These are phyloP conservation scores for Agaricales sp. DNA, from an alignment of 1,284 basidiomycete genomes.

Conservation along the genomic window DNA sequence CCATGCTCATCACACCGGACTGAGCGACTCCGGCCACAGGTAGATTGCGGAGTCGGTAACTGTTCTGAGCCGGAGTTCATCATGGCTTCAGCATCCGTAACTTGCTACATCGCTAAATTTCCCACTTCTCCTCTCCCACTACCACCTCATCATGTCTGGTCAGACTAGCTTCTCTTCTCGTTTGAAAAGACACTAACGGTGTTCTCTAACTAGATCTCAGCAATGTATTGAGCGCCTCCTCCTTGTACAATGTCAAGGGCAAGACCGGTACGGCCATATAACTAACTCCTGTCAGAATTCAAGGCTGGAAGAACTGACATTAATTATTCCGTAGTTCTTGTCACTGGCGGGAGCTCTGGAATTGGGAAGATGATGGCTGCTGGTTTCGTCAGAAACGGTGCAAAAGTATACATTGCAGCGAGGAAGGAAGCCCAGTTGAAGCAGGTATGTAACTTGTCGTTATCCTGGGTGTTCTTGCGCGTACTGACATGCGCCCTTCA, in stretches of 20 bases:
- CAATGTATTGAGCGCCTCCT: slow-evolving; percentile 19
- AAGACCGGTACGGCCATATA: slow-evolving; percentile 61
- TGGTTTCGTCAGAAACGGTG: slow-evolving; percentile 74
- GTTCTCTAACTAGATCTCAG: background rate
- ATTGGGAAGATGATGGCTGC: slow-evolving; percentile 77
- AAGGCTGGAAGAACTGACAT: slow-evolving; percentile 1
- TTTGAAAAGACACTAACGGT: background rate
- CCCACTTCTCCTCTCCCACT: background rate
- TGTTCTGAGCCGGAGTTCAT: no score
- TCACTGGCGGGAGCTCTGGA: slow-evolving; percentile 74
- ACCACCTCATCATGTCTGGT: background rate
- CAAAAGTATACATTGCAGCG: slow-evolving; percentile 79
- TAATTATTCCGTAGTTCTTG: slow-evolving; percentile 40
- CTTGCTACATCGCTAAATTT: no score
- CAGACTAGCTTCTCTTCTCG: background rate
- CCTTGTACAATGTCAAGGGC: slow-evolving; percentile 65
- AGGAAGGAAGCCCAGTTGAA: slow-evolving; percentile 39
- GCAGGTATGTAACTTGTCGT: slow-evolving; percentile 35
- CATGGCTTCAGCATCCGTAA: no score
- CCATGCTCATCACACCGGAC: background rate
- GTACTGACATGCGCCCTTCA: slow-evolving; percentile 16
- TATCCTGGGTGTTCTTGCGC: background rate
- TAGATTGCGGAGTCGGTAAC: no score
- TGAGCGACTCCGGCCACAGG: no score
- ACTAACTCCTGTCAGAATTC: no score